phyloP scores from a whole-genome alignment of 257 asterid genomes.

The Haberlea rhodopensis region DNA sequence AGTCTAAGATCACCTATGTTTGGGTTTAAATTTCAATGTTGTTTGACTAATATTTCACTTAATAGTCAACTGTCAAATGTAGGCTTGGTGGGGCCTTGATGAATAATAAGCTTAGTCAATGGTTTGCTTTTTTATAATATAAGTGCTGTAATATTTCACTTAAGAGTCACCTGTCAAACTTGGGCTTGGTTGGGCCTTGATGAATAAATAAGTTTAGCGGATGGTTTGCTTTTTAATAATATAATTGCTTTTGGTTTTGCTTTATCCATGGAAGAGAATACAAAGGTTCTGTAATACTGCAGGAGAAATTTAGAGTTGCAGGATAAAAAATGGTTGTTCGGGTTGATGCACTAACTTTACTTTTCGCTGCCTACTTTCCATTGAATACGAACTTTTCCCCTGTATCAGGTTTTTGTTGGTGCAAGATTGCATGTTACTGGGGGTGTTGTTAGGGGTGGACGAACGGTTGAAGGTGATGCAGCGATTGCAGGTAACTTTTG shows the following conservation, averaged over 20 bases:
- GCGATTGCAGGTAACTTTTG: constrained; percentile 67
- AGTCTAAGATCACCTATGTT: neutral
- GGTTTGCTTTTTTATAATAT: constrained; percentile 5
- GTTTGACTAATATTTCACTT: neutral
- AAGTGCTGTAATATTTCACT: constrained; percentile 4
- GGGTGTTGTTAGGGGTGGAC: constrained; percentile 97
- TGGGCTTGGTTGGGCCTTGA: neutral
- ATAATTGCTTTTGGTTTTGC: neutral
- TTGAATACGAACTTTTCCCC: constrained; percentile 14
- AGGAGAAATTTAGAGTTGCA: constrained; percentile 14
- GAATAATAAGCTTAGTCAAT: constrained; percentile 11
- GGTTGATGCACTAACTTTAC: constrained; percentile 3
- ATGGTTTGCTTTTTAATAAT: constrained; percentile 10
- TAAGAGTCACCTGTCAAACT: neutral
- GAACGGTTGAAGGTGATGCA: constrained; percentile 92
- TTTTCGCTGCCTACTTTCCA: constrained; percentile 12
- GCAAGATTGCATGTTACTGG: constrained; percentile 99
- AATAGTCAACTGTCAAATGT: neutral
- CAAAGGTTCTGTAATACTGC: constrained; percentile 8
- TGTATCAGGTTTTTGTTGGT: constrained; percentile 89
- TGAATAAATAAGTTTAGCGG: constrained; percentile 6
- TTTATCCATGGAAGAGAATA: constrained; percentile 14
- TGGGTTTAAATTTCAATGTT: constrained; percentile 6
- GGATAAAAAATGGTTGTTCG: constrained; percentile 12
- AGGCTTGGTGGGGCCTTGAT: neutral